Conservation (phyloP, 2,329 filamentous ascomycete genomes). For the Onygenales sp. region DNA sequence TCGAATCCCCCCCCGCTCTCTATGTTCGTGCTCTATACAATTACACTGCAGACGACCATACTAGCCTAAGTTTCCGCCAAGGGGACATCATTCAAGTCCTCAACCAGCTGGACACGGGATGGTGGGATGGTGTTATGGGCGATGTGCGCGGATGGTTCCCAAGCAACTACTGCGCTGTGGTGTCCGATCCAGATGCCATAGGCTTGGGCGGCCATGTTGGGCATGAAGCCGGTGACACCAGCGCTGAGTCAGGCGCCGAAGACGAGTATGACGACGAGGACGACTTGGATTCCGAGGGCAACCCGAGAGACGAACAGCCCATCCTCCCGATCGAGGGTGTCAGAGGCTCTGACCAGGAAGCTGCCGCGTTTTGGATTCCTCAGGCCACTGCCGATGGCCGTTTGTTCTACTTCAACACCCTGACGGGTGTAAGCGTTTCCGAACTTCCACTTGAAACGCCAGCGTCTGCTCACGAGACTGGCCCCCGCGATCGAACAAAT, state of each 20-base stretch:
- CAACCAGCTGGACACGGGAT: slow-evolving; percentile 93
- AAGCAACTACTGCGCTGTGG: slow-evolving; percentile 93
- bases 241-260: slow-evolving; percentile 43
- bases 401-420: slow-evolving; percentile 95
- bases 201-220: slow-evolving; percentile 51
- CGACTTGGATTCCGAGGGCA: slow-evolving; percentile 57
- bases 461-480: slow-evolving; percentile 66
- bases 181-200: slow-evolving; percentile 65
- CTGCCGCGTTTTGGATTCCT: slow-evolving; percentile 96
- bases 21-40: slow-evolving; percentile 95
- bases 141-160: slow-evolving; percentile 97
- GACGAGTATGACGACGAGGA: slow-evolving; percentile 57
- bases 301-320: slow-evolving; percentile 53
- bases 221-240: slow-evolving; percentile 44
- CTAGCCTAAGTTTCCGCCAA: slow-evolving; percentile 91
- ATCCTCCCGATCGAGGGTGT: slow-evolving; percentile 60
- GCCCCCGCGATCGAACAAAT: slow-evolving; percentile 80
- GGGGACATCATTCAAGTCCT: slow-evolving; percentile 98
- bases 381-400: slow-evolving; percentile 90
- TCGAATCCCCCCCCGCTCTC: slow-evolving; percentile 45
- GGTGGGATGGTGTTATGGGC: slow-evolving; percentile 99
- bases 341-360: slow-evolving; percentile 59
- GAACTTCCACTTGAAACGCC: slow-evolving; percentile 93
- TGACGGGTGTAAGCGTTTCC: slow-evolving; percentile 90
- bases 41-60: slow-evolving; percentile 95